Base-by-base conservation (phyloP, 495 filamentous ascomycete genomes). In the Xylaria intraflava region DNA sequence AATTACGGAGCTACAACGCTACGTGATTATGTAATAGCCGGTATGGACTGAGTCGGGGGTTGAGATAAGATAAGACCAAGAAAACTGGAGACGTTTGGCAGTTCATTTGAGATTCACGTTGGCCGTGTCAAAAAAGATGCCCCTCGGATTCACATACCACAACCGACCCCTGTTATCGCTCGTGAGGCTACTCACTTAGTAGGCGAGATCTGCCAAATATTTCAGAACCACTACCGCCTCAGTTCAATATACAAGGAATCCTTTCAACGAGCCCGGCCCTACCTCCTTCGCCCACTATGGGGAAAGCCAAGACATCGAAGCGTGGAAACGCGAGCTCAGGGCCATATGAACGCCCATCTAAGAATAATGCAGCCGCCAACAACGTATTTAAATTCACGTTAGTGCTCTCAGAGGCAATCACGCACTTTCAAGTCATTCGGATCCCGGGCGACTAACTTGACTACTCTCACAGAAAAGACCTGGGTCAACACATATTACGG, bases 401-500 rank as follows among this genome's bases (percentile, higher is more conserved):
- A 47, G 45, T 55, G 11, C 2, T 27, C 17, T 20, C 2, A 48
- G 17, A 29, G 16, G 23, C 7, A 22, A 27, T 19, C 24, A 9
- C 24, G n/a, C n/a, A 16, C 2, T 26, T 14, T 3, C 23, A 30
- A n/a, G 14, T 12, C 3, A 16, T 10, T 16, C 30, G 7, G 27
- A 33, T 12, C 10, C 8, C 17, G n/a, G 14, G 11, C n/a, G 4
- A 30, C 49, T 57, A 14, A 51, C 11, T 11, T 3, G 17, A n/a
- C 29, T 0, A 19, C 12, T 11, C 20, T 41, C 83, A 83, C 58
- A 87, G 88, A 82, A 89, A 90, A 70, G 89, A 82, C 50, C 80
- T 87, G 62, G 75, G 92, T 56, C 92, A 97, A 73, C 92, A 97
- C 69, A 89, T 97, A 49, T 78, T 97, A 61, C 95, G 95, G 73